phyloP scores from a whole-genome alignment of 352 stramenopile genomes.

The Phytophthora foliorum region DNA sequence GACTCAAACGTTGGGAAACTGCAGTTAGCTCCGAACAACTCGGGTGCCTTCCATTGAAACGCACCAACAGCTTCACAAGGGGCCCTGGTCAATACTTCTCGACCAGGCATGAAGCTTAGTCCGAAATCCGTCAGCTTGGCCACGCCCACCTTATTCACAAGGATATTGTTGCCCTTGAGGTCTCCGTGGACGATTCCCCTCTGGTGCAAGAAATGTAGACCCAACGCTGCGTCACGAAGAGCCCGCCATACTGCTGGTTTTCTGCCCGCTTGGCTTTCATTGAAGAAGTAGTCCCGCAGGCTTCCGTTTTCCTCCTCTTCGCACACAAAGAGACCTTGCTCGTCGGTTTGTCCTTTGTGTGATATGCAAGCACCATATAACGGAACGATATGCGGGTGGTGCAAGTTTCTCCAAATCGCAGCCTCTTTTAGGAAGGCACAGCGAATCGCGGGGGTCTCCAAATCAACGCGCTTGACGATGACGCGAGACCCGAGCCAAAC shows the following conservation, averaged over 20 bases:
- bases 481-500: conserved; percentile 16
- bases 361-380: conserved; percentile 52
- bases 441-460: not conserved
- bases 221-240: conserved; percentile 33
- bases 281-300: conserved; percentile 23
- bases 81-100: not conserved
- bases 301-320: conserved; percentile 19
- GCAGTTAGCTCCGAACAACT: conserved; percentile 32
- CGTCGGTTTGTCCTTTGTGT: conserved; percentile 5
- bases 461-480: conserved; percentile 13
- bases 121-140: conserved; percentile 41
- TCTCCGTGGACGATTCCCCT: conserved; percentile 33
- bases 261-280: conserved; percentile 14
- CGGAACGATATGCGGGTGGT: conserved; percentile 88
- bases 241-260: conserved; percentile 21
- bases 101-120: conserved; percentile 15
- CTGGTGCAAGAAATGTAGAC: conserved; percentile 36
- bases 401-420: conserved; percentile 88
- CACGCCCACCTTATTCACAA: conserved; percentile 29
- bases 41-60: conserved; percentile 42
- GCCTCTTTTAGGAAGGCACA: conserved; percentile 54
- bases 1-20: conserved; percentile 31
- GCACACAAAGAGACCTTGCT: conserved; percentile 27
- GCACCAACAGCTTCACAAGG: conserved; percentile 10
- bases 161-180: conserved; percentile 37